Base-by-base conservation (phyloP, 1,139 yeast genomes). In the Arxiozyma slooffiae region DNA sequence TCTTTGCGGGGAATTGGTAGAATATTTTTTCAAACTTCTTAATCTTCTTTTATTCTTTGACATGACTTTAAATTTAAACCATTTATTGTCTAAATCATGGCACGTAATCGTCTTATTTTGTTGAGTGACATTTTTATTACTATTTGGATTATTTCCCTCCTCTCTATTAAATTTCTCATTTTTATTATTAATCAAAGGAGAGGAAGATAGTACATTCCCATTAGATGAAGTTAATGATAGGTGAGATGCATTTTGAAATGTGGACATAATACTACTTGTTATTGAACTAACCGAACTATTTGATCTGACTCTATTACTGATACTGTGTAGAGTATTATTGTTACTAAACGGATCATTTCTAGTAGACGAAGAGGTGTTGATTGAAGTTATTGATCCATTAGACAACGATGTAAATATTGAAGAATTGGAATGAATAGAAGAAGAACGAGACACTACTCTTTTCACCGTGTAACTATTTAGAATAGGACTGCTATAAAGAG, bases 401-500 rank as follows among this genome's bases (percentile, higher is more conserved):
- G 44, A 40, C 14, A 30, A 42, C 14, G 50, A 42, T 8, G 56
- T 50, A n/a, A 53, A 43, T 8, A 23, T 17, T 1, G 53, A 51
- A 5, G 59, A 52, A 11, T 52, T 46, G 1, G 64, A 60, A 42
- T 53, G 49, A 18, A 59, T 52, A 9, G 62, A 57, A 17, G 62
- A 54, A 7, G 58, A 45, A 18, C 60, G 52, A 22, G 65, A 61
- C 4, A 49, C 53, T 1, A 54, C 53, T 47, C 52, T 56, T 43
- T 58, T 60, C 52, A 65, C 46, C 14, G 61, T 63, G 48, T 61
- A 63, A n/a, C 69, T 62, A 52, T 64, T 67, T 48, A 69, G 50
- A 46, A 67, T 51, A 5, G 64, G 56, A 3, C 71, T 60, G 1
- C 78, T 75, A 63, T 84, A 85, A 30, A 85, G 64, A 1, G 90